Percentiles rank a stretch among this genome's conserved stretches.
Evolutionary conservation across 1,284 basidiomycete genomes (phyloP).

Genomic region (Hymenochaete sp.): DNA sequence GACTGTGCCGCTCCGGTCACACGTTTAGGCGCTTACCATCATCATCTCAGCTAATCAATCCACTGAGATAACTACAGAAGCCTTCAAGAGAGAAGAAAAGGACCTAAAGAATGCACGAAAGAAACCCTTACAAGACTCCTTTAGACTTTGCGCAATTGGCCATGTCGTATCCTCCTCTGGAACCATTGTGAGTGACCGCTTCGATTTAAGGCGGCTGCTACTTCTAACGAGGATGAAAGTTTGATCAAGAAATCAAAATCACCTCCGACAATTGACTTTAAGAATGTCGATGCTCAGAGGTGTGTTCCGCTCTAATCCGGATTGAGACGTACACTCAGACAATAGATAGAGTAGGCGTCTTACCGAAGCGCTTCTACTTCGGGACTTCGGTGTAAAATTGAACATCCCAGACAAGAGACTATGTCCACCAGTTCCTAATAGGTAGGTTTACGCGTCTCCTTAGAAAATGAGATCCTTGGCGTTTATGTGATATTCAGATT

Average conservation of each 20-base stretch:
- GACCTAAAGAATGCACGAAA: conserved; percentile 44
- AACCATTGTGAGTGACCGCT: conserved; percentile 42
- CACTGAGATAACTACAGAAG: no score
- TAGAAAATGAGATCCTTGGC: background rate
- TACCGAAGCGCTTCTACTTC: conserved; percentile 65
- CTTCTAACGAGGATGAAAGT: conserved; percentile 22
- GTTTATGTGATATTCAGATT: conserved; percentile 26
- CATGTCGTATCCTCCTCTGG: conserved; percentile 46
- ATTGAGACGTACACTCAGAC: background rate
- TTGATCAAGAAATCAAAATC: conserved; percentile 28
- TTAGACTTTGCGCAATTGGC: conserved; percentile 64
- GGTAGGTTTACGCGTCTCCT: conserved; percentile 31
- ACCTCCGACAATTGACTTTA: conserved; percentile 58
- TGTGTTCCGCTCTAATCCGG: conserved; percentile 23
- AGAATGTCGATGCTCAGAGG: conserved; percentile 62
- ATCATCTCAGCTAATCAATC: no score
- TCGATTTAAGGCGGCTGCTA: background rate
- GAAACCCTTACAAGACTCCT: conserved; percentile 47
- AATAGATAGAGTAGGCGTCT: conserved; percentile 43
- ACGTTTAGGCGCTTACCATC: no score
- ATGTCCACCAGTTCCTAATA: conserved; percentile 81
- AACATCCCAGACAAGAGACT: conserved; percentile 62
- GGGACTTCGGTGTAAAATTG: conserved; percentile 65
- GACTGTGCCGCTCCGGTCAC: no score
- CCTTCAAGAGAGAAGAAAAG: background rate